These are phyloP conservation scores for Gossypium davidsonii DNA, from an alignment of 441 rosid genomes.

Conservation along the genomic window DNA sequence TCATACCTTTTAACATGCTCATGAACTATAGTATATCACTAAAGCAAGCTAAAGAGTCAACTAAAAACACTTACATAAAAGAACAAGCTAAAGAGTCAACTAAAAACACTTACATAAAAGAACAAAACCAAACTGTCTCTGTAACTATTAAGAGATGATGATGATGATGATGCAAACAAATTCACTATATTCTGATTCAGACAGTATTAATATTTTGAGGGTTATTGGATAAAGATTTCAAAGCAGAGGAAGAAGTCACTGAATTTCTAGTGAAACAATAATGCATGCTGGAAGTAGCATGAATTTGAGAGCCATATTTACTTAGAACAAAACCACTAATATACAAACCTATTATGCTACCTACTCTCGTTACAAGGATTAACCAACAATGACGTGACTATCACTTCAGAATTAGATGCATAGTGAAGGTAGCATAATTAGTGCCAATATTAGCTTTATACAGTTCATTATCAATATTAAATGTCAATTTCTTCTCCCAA, in stretches of 20 bases:
- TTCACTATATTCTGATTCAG: not conserved
- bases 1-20: not conserved
- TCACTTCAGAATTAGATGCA: not conserved
- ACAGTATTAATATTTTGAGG: not conserved
- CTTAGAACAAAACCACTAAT: not conserved
- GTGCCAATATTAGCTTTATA: not conserved
- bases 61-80: not conserved
- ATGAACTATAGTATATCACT: not conserved
- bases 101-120: not conserved
- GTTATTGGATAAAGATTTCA: not conserved
- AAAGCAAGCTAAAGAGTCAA: not conserved
- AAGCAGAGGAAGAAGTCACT: not conserved
- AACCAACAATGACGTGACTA: not conserved
- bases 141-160: conserved; percentile 1
- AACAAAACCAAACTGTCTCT: not conserved
- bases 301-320: not conserved
- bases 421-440: not conserved
- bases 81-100: not conserved
- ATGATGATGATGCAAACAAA: not conserved
- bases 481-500: not conserved
- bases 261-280: not conserved
- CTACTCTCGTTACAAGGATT: not conserved
- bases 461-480: not conserved
- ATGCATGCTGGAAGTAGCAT: not conserved
- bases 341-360: not conserved